A percentile compares a stretch with the other conserved stretches of the same genome.
Evolutionary conservation across 208 protist genomes (phyloP).

Genomic region (Trypanosoma avium): DNA sequence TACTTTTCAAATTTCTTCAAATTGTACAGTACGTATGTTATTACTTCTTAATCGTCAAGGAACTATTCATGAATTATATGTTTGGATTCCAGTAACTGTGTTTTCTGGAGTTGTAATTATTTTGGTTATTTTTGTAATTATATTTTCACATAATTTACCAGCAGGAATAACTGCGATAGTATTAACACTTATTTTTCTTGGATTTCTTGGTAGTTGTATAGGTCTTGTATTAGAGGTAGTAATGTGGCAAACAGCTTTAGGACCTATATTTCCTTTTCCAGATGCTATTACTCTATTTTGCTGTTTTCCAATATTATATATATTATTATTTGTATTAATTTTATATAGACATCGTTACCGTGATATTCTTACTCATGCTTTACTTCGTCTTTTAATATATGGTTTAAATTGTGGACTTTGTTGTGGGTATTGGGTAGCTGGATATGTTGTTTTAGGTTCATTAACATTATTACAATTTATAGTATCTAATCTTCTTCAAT

Average conservation of each 20-base stretch:
- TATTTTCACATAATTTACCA: slow-evolving; percentile 26
- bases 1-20: slow-evolving; percentile 22
- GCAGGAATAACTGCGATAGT: slow-evolving; percentile 25
- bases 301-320: slow-evolving; percentile 56
- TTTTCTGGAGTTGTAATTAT: slow-evolving; percentile 38
- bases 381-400: slow-evolving; percentile 48
- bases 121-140: slow-evolving; percentile 26
- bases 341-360: slow-evolving; percentile 24
- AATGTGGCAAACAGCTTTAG: slow-evolving; percentile 56
- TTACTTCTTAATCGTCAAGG: slow-evolving; percentile 43
- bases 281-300: slow-evolving; percentile 61
- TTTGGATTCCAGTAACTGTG: slow-evolving; percentile 60
- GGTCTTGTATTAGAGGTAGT: slow-evolving; percentile 61
- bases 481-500: slow-evolving; percentile 49
- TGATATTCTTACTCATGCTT: slow-evolving; percentile 35
- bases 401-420: slow-evolving; percentile 64
- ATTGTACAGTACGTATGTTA: slow-evolving; percentile 42
- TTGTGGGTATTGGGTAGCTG: slow-evolving; percentile 61
- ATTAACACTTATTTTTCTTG: slow-evolving; percentile 47
- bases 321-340: slow-evolving; percentile 28
- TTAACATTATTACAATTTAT: slow-evolving; percentile 52
- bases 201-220: slow-evolving; percentile 56
- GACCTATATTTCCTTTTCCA: slow-evolving; percentile 65
- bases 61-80: slow-evolving; percentile 50
- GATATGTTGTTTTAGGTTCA: slow-evolving; percentile 51